phyloP scores from a whole-genome alignment of 495 filamentous ascomycete genomes.

The Penicillium coprophilum region DNA sequence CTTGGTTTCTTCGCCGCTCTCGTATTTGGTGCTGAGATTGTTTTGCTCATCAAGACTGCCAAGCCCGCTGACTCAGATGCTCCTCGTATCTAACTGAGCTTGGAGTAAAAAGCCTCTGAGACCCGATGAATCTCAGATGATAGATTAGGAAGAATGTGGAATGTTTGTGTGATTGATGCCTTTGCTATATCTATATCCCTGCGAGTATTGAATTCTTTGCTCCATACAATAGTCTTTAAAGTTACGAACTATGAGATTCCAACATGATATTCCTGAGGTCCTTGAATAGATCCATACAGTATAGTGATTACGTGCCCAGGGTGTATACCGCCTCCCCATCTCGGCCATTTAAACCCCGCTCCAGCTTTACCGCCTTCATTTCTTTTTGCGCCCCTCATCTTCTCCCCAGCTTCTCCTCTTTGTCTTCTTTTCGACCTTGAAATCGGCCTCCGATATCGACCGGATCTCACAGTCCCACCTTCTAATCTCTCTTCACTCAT shows the following conservation, averaged over 20 bases:
- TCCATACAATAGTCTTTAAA: not conserved
- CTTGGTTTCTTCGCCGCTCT: constrained; percentile 43
- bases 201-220: not conserved
- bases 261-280: not conserved
- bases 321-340: not conserved
- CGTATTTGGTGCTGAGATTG: constrained; percentile 37
- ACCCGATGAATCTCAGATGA: not conserved
- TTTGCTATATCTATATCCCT: not conserved
- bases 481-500: not conserved
- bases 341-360: constrained; percentile 1
- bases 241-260: not conserved
- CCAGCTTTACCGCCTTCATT: constrained; percentile 23
- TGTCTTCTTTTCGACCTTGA: not conserved
- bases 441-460: not conserved
- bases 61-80: not conserved
- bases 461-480: not conserved
- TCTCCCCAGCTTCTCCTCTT: constrained; percentile 5
- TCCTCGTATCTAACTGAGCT: not conserved
- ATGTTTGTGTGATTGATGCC: not conserved
- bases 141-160: not conserved
- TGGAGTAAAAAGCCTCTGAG: not conserved
- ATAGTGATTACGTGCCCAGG: not conserved
- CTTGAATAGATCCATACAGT: not conserved
- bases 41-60: constrained; percentile 18
- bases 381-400: constrained; percentile 21